Percentiles rank a stretch among this genome's conserved stretches.
These are phyloP conservation scores for Rhinocladiella mackenziei DNA, from an alignment of 2,329 filamentous ascomycete genomes.

Conservation along the genomic window DNA sequence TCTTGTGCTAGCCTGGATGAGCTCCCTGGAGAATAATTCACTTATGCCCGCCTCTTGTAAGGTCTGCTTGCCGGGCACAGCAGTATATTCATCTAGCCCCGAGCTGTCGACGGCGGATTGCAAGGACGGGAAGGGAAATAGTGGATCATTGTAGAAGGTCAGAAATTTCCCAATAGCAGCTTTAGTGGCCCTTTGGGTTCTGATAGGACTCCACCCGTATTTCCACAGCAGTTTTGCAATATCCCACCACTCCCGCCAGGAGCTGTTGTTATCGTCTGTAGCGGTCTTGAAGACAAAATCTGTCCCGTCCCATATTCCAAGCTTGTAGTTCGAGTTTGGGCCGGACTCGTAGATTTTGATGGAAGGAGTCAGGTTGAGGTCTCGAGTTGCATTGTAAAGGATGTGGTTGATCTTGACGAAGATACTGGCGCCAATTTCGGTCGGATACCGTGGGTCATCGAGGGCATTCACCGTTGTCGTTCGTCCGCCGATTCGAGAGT, in stretches of 20 bases:
- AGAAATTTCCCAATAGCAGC: slow-evolving; percentile 68
- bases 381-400: slow-evolving; percentile 65
- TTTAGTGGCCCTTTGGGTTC: slow-evolving; percentile 69
- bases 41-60: slow-evolving; percentile 65
- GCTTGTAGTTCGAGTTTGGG: slow-evolving; percentile 45
- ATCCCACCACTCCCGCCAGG: slow-evolving; percentile 66
- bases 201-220: slow-evolving; percentile 75
- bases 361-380: slow-evolving; percentile 65
- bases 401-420: slow-evolving; percentile 84
- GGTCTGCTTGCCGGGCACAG: slow-evolving; percentile 68
- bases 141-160: slow-evolving; percentile 71
- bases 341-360: slow-evolving; percentile 48
- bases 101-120: slow-evolving; percentile 64
- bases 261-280: slow-evolving; percentile 46
- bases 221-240: slow-evolving; percentile 74
- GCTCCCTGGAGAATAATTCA: slow-evolving; percentile 66
- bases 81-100: slow-evolving; percentile 63
- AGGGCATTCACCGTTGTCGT: slow-evolving; percentile 79
- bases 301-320: slow-evolving; percentile 82
- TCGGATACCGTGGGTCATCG: slow-evolving; percentile 60
- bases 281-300: slow-evolving; percentile 66
- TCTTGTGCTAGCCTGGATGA: slow-evolving; percentile 84
- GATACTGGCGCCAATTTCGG: slow-evolving; percentile 88
- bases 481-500: slow-evolving; percentile 73
- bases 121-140: slow-evolving; percentile 80